Conservation (phyloP, 495 filamentous ascomycete species). For the Neurospora africana region DNA sequence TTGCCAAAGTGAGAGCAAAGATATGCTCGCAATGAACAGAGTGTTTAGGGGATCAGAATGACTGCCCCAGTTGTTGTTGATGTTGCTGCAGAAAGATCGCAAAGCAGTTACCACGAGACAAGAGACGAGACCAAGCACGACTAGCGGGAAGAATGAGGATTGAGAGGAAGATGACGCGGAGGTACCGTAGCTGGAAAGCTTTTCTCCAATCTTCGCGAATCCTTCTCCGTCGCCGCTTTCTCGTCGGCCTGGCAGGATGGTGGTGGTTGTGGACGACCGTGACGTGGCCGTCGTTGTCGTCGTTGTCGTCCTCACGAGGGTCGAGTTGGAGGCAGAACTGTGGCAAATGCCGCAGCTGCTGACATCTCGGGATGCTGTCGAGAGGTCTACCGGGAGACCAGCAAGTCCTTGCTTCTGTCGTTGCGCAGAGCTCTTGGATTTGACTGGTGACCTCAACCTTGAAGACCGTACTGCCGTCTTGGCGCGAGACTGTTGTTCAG, state of each 20-base stretch:
- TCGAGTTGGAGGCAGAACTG: background rate
- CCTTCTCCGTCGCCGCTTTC: background rate
- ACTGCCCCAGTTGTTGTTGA: background rate
- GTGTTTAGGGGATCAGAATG: slow-evolving; percentile 9
- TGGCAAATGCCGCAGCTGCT: background rate
- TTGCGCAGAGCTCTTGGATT: background rate
- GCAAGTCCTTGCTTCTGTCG: background rate
- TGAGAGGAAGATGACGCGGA: background rate
- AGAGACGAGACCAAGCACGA: slow-evolving; percentile 26
- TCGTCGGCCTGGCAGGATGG: background rate
- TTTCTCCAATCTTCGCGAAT: background rate
- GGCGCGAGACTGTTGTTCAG: background rate
- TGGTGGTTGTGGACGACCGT: background rate
- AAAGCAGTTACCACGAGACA: slow-evolving; percentile 13
- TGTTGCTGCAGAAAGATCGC: slow-evolving; percentile 1
- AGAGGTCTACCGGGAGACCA: background rate
- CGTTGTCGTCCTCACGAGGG: background rate
- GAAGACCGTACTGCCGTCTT: background rate
- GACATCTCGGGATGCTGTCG: background rate
- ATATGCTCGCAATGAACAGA: slow-evolving; percentile 13
- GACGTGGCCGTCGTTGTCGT: background rate
- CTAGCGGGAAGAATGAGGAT: slow-evolving; percentile 14
- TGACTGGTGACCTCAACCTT: background rate
- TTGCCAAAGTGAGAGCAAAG: slow-evolving; percentile 8
- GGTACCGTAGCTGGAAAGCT: background rate